Percentiles rank a stretch among this genome's conserved stretches.
These are phyloP conservation scores for Croton laevigatus DNA, from an alignment of 441 rosid genomes.

Conservation along the genomic window DNA sequence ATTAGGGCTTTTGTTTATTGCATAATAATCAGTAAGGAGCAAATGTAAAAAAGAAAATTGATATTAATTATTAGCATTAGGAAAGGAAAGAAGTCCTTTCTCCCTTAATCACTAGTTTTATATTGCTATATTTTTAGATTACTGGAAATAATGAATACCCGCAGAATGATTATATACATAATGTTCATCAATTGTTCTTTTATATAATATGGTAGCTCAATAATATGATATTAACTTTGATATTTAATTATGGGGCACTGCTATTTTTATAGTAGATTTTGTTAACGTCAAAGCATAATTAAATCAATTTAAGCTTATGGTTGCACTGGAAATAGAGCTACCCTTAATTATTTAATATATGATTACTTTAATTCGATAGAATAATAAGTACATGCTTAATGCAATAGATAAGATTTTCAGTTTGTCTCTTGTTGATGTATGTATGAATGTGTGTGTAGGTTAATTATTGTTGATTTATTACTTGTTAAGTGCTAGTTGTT, in stretches of 20 bases:
- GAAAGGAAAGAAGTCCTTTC: neutral
- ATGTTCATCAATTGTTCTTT: neutral
- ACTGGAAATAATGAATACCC: neutral
- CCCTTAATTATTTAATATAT: too few relatives aligned
- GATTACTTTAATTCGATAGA: too few relatives aligned
- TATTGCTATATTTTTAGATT: neutral
- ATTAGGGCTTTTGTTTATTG: slow-evolving; percentile 12
- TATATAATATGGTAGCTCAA: neutral
- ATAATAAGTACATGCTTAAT: neutral
- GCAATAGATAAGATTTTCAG: slow-evolving; percentile 12
- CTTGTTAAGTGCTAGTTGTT: neutral
- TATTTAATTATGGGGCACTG: neutral
- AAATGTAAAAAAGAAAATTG: too few relatives aligned
- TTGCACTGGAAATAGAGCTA: too few relatives aligned
- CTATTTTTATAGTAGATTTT: too few relatives aligned
- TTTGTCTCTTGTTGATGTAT: slow-evolving; percentile 34
- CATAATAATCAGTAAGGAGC: neutral
- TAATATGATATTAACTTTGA: slow-evolving; percentile 27
- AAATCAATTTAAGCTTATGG: too few relatives aligned
- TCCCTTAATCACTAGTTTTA: neutral
- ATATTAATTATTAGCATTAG: too few relatives aligned
- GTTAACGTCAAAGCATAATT: too few relatives aligned
- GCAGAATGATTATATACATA: neutral
- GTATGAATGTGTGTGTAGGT: too few relatives aligned
- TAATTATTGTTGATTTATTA: too few relatives aligned